Base-by-base conservation (phyloP, 495 filamentous ascomycete genomes). In the Xylaria curta region DNA sequence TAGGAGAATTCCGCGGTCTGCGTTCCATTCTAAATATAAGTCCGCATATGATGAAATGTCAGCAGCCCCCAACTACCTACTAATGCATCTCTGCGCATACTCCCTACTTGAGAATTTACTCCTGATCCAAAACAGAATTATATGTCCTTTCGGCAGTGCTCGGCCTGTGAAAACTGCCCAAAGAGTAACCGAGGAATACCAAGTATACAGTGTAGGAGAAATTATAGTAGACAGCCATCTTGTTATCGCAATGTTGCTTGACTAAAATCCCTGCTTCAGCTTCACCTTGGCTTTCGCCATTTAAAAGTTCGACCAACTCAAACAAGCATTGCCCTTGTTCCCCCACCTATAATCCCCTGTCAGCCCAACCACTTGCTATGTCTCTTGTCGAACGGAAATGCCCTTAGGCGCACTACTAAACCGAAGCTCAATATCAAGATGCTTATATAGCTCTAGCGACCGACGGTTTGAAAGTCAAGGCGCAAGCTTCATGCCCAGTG, bases 271-370 rank as follows among this genome's bases (percentile, higher is more conserved):
- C 63, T 38, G 17, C 28, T 53, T 66, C 63, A 66, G 63, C 63
- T 66, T 66, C 46, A n/a, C 10, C 62, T 65, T 51, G 62, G 62
- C 62, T 49, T 46, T 49, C 46, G 44, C 54, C 54, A 59, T 59
- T 59, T n/a, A 59, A 59, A 59, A 59, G 56, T n/a, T 31, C 56
- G 28, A 38, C 28, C 46, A 17, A 19, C 28, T 12, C 21, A 5
- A 9, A 66, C 63, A 36, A 51, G 40, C 38, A 59, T 59, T 10
- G 28, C 31, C 56, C 33, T 21, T n/a, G 42, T 33, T 49, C 42
- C 40, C 26, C 40, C 10, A 28, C 38, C 62, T 24, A 47, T 24
- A 44, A 42, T 65, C 62, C 60, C 58, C 21, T 7, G 62, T 65
- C 26, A 65, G 42, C 26, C 62, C 62, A 65, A 65, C 24, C 62